A percentile compares a stretch with the other conserved stretches of the same genome.
phyloP scores from a whole-genome alignment of 2,329 filamentous ascomycete species.

The Orbilia blumenaviensis region DNA sequence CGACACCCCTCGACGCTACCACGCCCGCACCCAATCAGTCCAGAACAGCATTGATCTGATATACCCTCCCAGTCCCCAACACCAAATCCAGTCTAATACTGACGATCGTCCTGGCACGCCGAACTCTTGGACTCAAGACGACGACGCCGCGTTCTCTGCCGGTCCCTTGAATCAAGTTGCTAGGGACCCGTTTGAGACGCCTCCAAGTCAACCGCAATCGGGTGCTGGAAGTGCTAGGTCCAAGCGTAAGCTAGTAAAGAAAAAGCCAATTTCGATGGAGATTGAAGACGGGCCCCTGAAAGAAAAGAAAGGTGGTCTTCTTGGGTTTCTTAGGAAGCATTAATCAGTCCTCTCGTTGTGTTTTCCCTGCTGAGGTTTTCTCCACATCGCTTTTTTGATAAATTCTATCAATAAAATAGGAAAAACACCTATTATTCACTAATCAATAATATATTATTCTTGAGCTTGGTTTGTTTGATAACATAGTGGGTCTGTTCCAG shows the following conservation, averaged over 20 bases:
- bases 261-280: slow-evolving; percentile 17
- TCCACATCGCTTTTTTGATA: neutral
- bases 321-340: slow-evolving; percentile 31
- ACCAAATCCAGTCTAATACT: neutral
- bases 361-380: neutral
- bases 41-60: slow-evolving; percentile 35
- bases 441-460: too few relatives aligned
- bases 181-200: slow-evolving; percentile 20
- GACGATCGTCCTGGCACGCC: slow-evolving; percentile 22
- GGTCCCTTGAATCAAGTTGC: neutral
- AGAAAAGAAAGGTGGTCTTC: slow-evolving; percentile 8
- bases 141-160: slow-evolving; percentile 41
- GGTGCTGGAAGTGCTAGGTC: neutral
- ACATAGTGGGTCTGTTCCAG: too few relatives aligned
- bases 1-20: neutral
- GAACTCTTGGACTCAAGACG: slow-evolving; percentile 40
- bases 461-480: too few relatives aligned
- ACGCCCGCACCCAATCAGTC: neutral
- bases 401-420: too few relatives aligned
- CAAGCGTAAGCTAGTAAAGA: slow-evolving; percentile 35
- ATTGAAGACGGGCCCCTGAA: slow-evolving; percentile 13
- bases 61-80: slow-evolving; percentile 15
- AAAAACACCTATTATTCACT: too few relatives aligned
- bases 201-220: neutral
- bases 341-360: neutral